A percentile compares a stretch with the other conserved stretches of the same genome.
Conservation (phyloP, 2,329 filamentous ascomycete species). For the Mycosphaerella sp. region DNA sequence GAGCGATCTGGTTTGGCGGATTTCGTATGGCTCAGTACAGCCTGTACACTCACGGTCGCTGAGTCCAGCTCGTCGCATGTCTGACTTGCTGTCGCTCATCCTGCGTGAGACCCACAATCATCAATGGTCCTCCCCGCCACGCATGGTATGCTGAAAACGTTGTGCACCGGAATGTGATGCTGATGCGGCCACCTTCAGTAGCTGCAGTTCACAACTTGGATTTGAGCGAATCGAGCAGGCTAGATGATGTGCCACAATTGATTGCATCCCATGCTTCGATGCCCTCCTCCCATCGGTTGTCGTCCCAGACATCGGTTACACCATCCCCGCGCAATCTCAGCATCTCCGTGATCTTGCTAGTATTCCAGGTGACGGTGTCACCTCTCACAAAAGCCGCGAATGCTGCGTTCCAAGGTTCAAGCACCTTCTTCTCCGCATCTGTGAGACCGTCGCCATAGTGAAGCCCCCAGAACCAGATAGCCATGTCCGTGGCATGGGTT, state of each 20-base stretch:
- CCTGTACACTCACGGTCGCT: not conserved
- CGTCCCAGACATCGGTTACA: conserved; percentile 42
- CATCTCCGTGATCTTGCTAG: conserved; percentile 35
- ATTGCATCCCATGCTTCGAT: conserved; percentile 45
- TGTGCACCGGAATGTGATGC: not conserved
- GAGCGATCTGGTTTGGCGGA: not conserved
- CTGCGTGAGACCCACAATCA: not conserved
- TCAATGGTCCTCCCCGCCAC: not conserved
- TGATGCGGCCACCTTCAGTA: not conserved
- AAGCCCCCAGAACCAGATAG: conserved; percentile 53
- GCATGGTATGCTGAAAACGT: not conserved
- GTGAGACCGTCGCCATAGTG: conserved; percentile 37
- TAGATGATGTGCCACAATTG: conserved; percentile 21
- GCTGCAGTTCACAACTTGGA: conserved; percentile 23
- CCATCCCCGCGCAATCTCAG: conserved; percentile 45
- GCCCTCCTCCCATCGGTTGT: conserved; percentile 44
- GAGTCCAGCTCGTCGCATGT: not conserved
- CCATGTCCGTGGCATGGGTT: conserved; percentile 50
- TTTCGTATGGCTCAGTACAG: no score
- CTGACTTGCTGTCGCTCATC: not conserved
- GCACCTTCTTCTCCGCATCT: conserved; percentile 41
- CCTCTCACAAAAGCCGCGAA: conserved; percentile 40
- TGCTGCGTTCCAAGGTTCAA: conserved; percentile 37
- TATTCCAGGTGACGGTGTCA: conserved; percentile 38
- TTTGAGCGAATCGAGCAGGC: conserved; percentile 23